Conservation (phyloP, 2,329 filamentous ascomycete species). For the Venturia pyrina region DNA sequence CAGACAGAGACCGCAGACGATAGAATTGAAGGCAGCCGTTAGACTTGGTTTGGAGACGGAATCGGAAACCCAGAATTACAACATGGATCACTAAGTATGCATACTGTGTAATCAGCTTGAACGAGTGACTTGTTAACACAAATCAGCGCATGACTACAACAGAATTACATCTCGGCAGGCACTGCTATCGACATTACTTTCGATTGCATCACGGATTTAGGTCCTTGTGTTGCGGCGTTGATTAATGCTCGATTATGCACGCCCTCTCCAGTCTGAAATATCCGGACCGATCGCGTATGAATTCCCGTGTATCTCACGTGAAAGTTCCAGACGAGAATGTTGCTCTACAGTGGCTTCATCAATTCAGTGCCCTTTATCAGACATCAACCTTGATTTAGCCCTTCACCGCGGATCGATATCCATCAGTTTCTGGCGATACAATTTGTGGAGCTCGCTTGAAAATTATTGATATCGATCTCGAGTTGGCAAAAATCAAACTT, state of each 20-base stretch:
- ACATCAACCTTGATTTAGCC: too few relatives aligned
- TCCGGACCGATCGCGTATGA: too few relatives aligned
- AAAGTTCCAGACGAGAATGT: not conserved
- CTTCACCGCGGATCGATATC: too few relatives aligned
- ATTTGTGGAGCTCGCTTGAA: too few relatives aligned
- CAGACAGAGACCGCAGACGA: not conserved
- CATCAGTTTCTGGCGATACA: too few relatives aligned
- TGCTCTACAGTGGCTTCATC: not conserved
- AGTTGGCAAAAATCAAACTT: too few relatives aligned
- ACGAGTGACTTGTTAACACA: slow-evolving; percentile 3
- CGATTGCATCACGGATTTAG: not conserved
- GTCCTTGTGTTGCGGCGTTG: not conserved
- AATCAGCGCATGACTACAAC: not conserved
- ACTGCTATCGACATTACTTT: not conserved
- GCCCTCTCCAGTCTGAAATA: too few relatives aligned
- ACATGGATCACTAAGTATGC: not conserved
- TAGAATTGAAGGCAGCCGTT: not conserved
- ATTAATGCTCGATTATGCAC: not conserved
- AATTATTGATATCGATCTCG: too few relatives aligned
- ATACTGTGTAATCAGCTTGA: not conserved
- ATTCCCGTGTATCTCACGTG: too few relatives aligned
- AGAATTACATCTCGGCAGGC: not conserved
- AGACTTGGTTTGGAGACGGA: not conserved
- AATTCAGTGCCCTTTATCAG: too few relatives aligned
- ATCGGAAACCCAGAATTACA: not conserved